phyloP scores from a whole-genome alignment of 345 rosid species.

The Sonneratia alba region DNA sequence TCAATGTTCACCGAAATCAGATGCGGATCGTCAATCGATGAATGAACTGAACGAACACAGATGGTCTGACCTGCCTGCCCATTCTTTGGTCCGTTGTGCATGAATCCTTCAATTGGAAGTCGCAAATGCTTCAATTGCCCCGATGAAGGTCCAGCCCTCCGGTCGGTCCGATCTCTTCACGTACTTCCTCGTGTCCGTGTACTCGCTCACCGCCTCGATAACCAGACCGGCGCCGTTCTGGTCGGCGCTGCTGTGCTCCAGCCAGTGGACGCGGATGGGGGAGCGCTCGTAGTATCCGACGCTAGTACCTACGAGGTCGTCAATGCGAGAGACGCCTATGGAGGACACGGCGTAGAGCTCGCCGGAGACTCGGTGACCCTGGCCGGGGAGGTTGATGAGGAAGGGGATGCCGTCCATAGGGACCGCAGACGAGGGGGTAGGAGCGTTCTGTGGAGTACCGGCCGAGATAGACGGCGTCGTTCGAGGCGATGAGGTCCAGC shows the following conservation, averaged over 20 bases:
- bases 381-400: slow-evolving; percentile 45
- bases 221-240: slow-evolving; percentile 10
- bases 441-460: slow-evolving; percentile 26
- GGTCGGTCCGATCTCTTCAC: too few species aligned
- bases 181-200: too few species aligned
- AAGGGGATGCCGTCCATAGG: slow-evolving; percentile 49
- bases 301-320: slow-evolving; percentile 51
- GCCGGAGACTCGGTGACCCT: slow-evolving; percentile 45
- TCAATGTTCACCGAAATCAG: too few species aligned
- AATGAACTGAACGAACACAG: too few species aligned
- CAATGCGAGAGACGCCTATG: slow-evolving; percentile 36
- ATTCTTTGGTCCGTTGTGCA: slow-evolving; percentile 4
- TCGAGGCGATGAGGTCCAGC: slow-evolving; percentile 11
- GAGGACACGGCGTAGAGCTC: slow-evolving; percentile 56
- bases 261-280: slow-evolving; percentile 23
- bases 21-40: too few species aligned
- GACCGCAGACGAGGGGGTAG: slow-evolving; percentile 68
- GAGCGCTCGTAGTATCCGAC: slow-evolving; percentile 62
- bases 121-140: slow-evolving; percentile 24
- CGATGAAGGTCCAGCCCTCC: slow-evolving; percentile 16
- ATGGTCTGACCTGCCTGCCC: neutral
- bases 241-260: neutral
- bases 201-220: slow-evolving; percentile 25
- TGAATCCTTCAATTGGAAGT: too few species aligned
- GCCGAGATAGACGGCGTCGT: slow-evolving; percentile 43